phyloP scores from a whole-genome alignment of 129 eudicot genomes.

The sunflower (Helianthus annuus) region HanXRQr2.0-SUNRISE NC_035448.2:181412449-181412948 shows the following conservation, averaged over 20 bases:
- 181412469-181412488: conserved; percentile 52
- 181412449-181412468: conserved; percentile 72
- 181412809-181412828: conserved; percentile 26
- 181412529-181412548: conserved; percentile 60
- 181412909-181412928: conserved; percentile 67
- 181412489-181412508: conserved; percentile 80
- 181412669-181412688: conserved; percentile 55
- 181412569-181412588: conserved; percentile 55
- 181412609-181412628: conserved; percentile 54
- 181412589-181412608: conserved; percentile 60
- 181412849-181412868: conserved; percentile 62
- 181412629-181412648: conserved; percentile 61
- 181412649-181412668: conserved; percentile 43
- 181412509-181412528: conserved; percentile 71
- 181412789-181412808: conserved; percentile 49
- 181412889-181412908: conserved; percentile 55
- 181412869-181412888: conserved; percentile 61
- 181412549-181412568: conserved; percentile 46
- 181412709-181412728: conserved; percentile 69
- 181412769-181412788: conserved; percentile 61
- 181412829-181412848: conserved; percentile 26
- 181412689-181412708: conserved; percentile 62
- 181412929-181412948: conserved; percentile 56
- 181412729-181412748: conserved; percentile 62
- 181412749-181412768: conserved; percentile 62